Conservation (phyloP, 306 rosid species). For the Dryas octopetala region DNA sequence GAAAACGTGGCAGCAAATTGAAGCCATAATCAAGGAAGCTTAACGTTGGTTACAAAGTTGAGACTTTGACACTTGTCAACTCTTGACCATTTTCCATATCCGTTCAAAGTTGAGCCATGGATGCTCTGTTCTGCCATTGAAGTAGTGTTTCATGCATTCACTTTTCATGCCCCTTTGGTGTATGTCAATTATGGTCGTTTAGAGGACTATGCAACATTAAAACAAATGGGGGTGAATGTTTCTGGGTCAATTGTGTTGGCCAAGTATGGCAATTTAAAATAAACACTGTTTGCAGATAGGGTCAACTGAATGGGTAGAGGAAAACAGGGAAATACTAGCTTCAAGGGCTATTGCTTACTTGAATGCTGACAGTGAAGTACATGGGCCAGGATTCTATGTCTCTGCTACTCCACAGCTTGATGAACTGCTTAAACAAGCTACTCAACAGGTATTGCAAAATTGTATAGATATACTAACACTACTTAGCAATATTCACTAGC, state of each 20-base stretch:
- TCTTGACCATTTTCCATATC: too few species aligned
- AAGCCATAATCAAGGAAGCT: too few species aligned
- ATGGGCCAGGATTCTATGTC: slow-evolving; percentile 48
- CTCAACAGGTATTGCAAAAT: slow-evolving; percentile 49
- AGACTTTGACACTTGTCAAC: too few species aligned
- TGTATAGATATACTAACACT: background rate
- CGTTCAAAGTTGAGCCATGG: background rate
- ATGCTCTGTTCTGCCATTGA: too few species aligned
- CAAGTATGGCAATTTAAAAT: slow-evolving; percentile 39
- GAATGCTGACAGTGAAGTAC: slow-evolving; percentile 61
- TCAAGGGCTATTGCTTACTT: slow-evolving; percentile 73
- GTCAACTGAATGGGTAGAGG: slow-evolving; percentile 85
- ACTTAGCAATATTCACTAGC: too few species aligned
- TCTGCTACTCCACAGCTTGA: slow-evolving; percentile 79
- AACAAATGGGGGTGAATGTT: slow-evolving; percentile 45
- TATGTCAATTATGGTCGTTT: slow-evolving; percentile 61
- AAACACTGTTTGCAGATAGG: slow-evolving; percentile 48
- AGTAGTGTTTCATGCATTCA: background rate
- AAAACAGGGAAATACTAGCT: slow-evolving; percentile 67
- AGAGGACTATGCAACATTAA: slow-evolving; percentile 49
- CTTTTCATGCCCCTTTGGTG: slow-evolving; percentile 60
- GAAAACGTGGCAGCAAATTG: too few species aligned
- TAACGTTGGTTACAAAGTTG: too few species aligned
- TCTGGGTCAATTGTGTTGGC: slow-evolving; percentile 56
- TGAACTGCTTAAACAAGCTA: slow-evolving; percentile 59